Evolutionary conservation across 345 rosid genomes (phyloP), one percentile per base, ranked within the genome.

Genomic region (Citrus inodora): DNA sequence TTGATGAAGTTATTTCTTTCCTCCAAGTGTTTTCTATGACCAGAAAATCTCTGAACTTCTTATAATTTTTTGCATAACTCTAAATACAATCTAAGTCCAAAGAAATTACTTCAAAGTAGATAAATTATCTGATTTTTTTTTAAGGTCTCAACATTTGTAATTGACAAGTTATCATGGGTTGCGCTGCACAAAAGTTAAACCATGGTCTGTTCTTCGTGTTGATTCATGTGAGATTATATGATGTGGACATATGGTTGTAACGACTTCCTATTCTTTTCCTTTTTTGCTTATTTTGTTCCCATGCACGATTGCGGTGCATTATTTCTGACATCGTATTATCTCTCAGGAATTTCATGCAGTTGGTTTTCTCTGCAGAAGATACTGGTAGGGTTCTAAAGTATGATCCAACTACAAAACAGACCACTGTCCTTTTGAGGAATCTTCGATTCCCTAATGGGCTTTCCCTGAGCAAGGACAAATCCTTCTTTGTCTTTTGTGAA

Each of bases 401-500:
- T 80, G 87, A 91, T 77, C 93, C 90, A 33, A 67, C 62, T 59
- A 86, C 97, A 19, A 90, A 90, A 79, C 87, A 91, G 82, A 87
- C 97, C 64, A 88, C 86, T 67, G 94, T 95, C 69, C 90, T 95
- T 46, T 68, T 83, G 79, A 82, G 88, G 70, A 86, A 92, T 85
- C 73, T 92, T 77, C 95, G 83, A 78, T 95, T 95, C 81, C 98
- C 99, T 1, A 95, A 95, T 71, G 99, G 99, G 40, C 76, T 93
- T 24, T 83, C 99, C 76, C 73, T 96, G 68, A 92, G 97, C 90
- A 96, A 92, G 85, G 99, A 96, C 70, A 90, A 91, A 68, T 87
- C 93, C 60, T 95, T 88, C 87, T 87, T 95, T 67, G 81, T 94
- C 10, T 90, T 90, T 77, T 88, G 92, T 70, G 97, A 94, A 81